phyloP scores from a whole-genome alignment of 140 eudicot genomes.

The Artemisia princeps region DNA sequence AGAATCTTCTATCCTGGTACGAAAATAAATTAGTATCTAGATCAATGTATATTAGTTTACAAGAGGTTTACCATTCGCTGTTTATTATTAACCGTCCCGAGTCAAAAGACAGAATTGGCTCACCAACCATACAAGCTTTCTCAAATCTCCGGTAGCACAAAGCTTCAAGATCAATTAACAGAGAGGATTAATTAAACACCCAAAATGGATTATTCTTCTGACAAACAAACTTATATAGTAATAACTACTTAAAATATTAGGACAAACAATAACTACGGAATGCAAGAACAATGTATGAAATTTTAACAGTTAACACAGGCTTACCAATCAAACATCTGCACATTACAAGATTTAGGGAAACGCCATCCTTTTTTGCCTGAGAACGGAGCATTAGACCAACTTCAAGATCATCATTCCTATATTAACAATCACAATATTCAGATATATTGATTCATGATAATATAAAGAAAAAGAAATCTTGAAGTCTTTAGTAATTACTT shows the following conservation, averaged over 20 bases:
- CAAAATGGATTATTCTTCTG: slow-evolving; percentile 1
- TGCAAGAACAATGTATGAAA: not conserved
- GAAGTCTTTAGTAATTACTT: slow-evolving; percentile 48
- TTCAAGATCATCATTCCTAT: slow-evolving; percentile 78
- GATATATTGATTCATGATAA: slow-evolving; percentile 20
- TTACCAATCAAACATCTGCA: slow-evolving; percentile 79
- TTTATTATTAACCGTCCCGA: slow-evolving; percentile 60
- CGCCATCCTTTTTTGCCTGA: slow-evolving; percentile 68
- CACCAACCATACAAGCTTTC: slow-evolving; percentile 63
- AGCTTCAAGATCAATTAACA: slow-evolving; percentile 39
- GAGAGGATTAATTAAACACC: slow-evolving; percentile 6
- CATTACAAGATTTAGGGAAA: slow-evolving; percentile 80
- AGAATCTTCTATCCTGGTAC: not conserved
- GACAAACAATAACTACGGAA: not conserved
- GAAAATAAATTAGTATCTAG: not conserved
- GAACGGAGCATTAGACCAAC: slow-evolving; percentile 77
- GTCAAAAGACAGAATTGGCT: slow-evolving; percentile 58
- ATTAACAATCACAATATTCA: slow-evolving; percentile 11
- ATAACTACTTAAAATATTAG: not conserved
- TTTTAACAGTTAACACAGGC: slow-evolving; percentile 11
- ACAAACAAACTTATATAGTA: not conserved
- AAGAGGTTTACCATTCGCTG: slow-evolving; percentile 64
- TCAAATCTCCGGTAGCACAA: slow-evolving; percentile 80
- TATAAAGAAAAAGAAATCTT: not conserved
- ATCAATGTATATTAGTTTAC: not conserved